Evolutionary conservation across 2,329 filamentous ascomycete species (phyloP).

Genomic region (Aspergillus oerlinghausenensis): DNA sequence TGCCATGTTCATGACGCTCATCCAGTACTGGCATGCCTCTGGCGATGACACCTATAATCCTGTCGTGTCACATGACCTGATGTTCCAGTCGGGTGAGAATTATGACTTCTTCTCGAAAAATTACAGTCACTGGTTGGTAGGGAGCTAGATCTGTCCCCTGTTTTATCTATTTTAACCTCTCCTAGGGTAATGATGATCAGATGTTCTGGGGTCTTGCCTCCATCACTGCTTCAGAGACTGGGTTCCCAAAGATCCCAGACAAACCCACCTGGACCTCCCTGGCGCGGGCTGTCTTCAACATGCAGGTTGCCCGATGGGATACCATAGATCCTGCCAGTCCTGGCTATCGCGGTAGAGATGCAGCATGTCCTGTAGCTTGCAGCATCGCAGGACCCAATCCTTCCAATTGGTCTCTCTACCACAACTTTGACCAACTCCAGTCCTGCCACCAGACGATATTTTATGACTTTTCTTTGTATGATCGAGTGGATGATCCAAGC

Average conservation of each 20-base stretch:
- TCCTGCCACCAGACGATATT: no score
- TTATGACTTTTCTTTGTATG: no score
- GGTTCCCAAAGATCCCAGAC: slow-evolving; percentile 64
- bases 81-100: slow-evolving; percentile 23
- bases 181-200: neutral
- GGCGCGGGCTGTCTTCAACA: slow-evolving; percentile 71
- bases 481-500: no score
- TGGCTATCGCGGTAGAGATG: no score
- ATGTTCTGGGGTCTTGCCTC: slow-evolving; percentile 74
- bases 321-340: slow-evolving; percentile 17
- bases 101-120: slow-evolving; percentile 27
- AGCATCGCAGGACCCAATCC: no score
- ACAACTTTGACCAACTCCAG: no score
- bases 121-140: slow-evolving; percentile 33
- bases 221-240: slow-evolving; percentile 70
- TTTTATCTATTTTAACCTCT: neutral
- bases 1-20: slow-evolving; percentile 61
- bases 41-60: slow-evolving; percentile 59
- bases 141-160: slow-evolving; percentile 43
- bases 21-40: slow-evolving; percentile 65
- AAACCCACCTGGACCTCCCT: slow-evolving; percentile 69
- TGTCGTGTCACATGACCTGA: slow-evolving; percentile 42
- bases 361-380: no score
- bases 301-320: slow-evolving; percentile 67
- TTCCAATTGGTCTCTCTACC: no score